Percentiles rank a stretch among this genome's conserved stretches.
These are phyloP conservation scores for Seiridium unicorne DNA, from an alignment of 2,329 filamentous ascomycete genomes.

Conservation along the genomic window DNA sequence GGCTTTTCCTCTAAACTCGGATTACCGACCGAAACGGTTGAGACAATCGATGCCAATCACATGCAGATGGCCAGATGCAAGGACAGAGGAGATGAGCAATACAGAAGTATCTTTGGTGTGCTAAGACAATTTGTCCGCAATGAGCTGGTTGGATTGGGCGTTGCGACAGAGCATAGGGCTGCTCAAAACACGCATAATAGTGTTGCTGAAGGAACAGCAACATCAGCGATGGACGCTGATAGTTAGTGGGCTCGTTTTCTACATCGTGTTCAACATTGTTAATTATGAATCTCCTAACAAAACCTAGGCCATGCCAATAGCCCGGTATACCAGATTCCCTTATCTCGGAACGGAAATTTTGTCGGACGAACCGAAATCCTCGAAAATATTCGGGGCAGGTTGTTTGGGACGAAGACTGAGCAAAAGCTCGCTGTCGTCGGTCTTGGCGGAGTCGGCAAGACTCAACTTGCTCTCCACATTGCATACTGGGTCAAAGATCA, in stretches of 20 bases:
- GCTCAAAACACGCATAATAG: background rate
- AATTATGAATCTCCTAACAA: too few species aligned
- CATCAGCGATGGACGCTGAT: background rate
- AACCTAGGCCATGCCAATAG: too few species aligned
- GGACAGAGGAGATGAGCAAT: constrained; percentile 25
- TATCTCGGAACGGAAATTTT: constrained; percentile 13
- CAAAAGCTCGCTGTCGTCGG: constrained; percentile 28
- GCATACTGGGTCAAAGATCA: constrained; percentile 34
- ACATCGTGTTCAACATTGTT: too few species aligned
- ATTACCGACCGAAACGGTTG: constrained; percentile 31
- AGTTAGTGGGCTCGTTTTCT: too few species aligned
- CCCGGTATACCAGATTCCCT: background rate
- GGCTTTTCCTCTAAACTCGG: constrained; percentile 39
- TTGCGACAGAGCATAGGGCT: background rate
- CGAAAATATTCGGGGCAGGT: constrained; percentile 20
- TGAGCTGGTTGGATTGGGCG: background rate
- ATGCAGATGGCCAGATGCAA: constrained; percentile 34
- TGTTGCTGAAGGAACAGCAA: background rate
- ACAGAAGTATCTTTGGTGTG: constrained; percentile 26
- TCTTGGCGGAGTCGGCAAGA: constrained; percentile 41
- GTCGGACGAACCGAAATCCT: constrained; percentile 21
- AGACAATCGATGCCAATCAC: constrained; percentile 38
- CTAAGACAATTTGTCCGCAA: constrained; percentile 22
- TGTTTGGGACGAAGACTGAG: constrained; percentile 14
- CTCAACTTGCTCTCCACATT: constrained; percentile 36